Base-by-base conservation (phyloP, 768 basidiomycete species). In the Amanita fuliginea region DNA sequence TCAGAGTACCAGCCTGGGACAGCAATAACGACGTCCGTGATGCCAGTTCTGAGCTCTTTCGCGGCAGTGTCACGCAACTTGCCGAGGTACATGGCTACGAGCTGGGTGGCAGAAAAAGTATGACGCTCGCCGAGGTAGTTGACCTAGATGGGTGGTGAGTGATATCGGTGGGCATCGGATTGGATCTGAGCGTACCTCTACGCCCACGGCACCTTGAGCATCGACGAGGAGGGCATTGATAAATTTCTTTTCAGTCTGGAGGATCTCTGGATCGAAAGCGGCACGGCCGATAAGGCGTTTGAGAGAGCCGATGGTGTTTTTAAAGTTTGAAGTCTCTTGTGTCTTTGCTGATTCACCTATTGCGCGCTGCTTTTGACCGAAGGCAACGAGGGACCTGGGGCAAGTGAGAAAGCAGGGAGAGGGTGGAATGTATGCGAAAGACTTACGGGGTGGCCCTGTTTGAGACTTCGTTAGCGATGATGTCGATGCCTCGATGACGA, bases 1-100 rank as follows among this genome's bases (percentile, higher is more conserved):
- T 99, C 95, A 55, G 94, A 90, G 74, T 80, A 99, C 91, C 92
- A 97, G 48, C 89, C 92, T 8, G 96, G 96, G 37, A 98, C 86
- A 51, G 96, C 83, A 66, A 99, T 88, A 56, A 97, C 93, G 57
- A 97, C 80, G 66, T 99, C 94, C 34, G 83, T 82, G 46, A 97
- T 86, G 56, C 75, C 73, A 21, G 74, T 77, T 66, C 92, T 95
- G 67, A 96, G 86, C 64, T 98, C 95, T 41, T 66, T 73, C 28
- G 82, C 65, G 10, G 93, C 80, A 54, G 78, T 97, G 60, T 98
- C 95, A 46, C 90, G 81, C 51, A 98, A 73, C 68, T 93, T 92
- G 59, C 80, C 86, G 24, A 98, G 67, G 68, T 91, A 98, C 74
- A 86, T 86, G 55, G 75, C 92, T n/a, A 85, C 78, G 52, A 99